Evolutionary conservation across 2,329 filamentous ascomycete genomes (phyloP).

Genomic region (Byssochlamys sp.): DNA sequence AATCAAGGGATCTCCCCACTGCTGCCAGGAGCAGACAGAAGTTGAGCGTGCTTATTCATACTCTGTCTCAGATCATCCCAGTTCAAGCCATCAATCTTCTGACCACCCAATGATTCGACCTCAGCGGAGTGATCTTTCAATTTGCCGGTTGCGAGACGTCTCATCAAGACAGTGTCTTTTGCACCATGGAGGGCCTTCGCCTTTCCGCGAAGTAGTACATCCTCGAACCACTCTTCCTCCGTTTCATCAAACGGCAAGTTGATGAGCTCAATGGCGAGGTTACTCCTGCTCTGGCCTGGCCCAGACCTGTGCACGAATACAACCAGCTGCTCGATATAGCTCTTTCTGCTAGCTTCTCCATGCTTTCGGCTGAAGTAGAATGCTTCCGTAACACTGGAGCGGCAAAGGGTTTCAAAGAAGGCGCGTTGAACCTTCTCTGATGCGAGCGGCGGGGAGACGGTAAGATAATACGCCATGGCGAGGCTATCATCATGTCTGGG

Average conservation of each 20-base stretch:
- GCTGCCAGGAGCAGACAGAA: not conserved
- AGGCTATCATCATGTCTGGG: slow-evolving; percentile 52
- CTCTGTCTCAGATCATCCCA: slow-evolving; percentile 41
- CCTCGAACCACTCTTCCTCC: slow-evolving; percentile 67
- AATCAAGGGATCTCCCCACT: not conserved
- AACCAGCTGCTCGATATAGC: slow-evolving; percentile 59
- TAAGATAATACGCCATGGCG: slow-evolving; percentile 68
- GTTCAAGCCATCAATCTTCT: slow-evolving; percentile 41
- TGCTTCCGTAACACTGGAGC: slow-evolving; percentile 60
- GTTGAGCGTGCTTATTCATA: slow-evolving; percentile 11
- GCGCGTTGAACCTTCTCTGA: slow-evolving; percentile 52
- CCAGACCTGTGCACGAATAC: slow-evolving; percentile 43
- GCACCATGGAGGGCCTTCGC: slow-evolving; percentile 56
- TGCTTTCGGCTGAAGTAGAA: slow-evolving; percentile 63
- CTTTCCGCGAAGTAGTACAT: slow-evolving; percentile 55
- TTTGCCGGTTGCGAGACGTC: slow-evolving; percentile 59
- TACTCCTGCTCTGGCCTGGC: slow-evolving; percentile 34
- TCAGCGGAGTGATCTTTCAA: slow-evolving; percentile 22
- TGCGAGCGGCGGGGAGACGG: slow-evolving; percentile 63
- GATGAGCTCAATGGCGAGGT: slow-evolving; percentile 58
- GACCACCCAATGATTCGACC: slow-evolving; percentile 32
- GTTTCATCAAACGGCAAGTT: slow-evolving; percentile 60
- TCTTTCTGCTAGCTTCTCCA: slow-evolving; percentile 50
- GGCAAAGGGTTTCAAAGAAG: slow-evolving; percentile 60
- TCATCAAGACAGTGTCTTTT: slow-evolving; percentile 65